Evolutionary conservation across 805 yeast genomes (phyloP).

Genomic region (Saccharomycopsis lassenensis): DNA sequence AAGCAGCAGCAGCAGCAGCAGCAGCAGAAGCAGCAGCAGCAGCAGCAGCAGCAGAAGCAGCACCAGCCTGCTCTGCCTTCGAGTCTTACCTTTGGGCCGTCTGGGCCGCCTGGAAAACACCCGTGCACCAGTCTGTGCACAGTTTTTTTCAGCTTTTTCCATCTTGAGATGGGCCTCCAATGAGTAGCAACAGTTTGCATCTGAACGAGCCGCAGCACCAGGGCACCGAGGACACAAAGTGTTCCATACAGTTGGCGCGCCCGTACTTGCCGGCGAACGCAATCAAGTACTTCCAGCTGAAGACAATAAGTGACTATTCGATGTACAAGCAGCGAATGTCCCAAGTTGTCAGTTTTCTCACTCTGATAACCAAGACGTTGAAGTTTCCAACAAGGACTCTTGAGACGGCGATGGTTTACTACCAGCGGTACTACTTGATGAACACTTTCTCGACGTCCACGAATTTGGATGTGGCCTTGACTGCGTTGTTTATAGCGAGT

Average conservation of each 20-base stretch:
- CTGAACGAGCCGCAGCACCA: too few relatives aligned
- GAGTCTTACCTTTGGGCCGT: too few relatives aligned
- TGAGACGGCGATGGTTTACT: constrained; percentile 59
- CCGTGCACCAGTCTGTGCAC: too few relatives aligned
- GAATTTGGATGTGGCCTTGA: constrained; percentile 53
- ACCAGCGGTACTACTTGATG: constrained; percentile 60
- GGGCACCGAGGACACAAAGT: neutral
- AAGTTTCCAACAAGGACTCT: constrained; percentile 63
- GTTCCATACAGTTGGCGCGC: constrained; percentile 36
- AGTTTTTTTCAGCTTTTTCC: too few relatives aligned
- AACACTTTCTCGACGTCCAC: constrained; percentile 45
- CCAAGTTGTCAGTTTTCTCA: constrained; percentile 42
- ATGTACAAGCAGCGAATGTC: constrained; percentile 41
- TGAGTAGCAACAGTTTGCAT: too few relatives aligned
- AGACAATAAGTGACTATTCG: constrained; percentile 40
- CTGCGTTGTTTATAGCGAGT: constrained; percentile 59
- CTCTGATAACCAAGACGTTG: constrained; percentile 39
- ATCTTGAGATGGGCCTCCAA: too few relatives aligned
- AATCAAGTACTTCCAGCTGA: constrained; percentile 37
- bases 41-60: too few relatives aligned
- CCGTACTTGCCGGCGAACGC: constrained; percentile 52
- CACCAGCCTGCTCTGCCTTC: too few relatives aligned
- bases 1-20: too few relatives aligned
- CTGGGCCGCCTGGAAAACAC: too few relatives aligned
- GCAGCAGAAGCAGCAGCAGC: too few relatives aligned